Evolutionary conservation across 2,329 filamentous ascomycete genomes (phyloP).

Genomic region (Phialocephala sp.): DNA sequence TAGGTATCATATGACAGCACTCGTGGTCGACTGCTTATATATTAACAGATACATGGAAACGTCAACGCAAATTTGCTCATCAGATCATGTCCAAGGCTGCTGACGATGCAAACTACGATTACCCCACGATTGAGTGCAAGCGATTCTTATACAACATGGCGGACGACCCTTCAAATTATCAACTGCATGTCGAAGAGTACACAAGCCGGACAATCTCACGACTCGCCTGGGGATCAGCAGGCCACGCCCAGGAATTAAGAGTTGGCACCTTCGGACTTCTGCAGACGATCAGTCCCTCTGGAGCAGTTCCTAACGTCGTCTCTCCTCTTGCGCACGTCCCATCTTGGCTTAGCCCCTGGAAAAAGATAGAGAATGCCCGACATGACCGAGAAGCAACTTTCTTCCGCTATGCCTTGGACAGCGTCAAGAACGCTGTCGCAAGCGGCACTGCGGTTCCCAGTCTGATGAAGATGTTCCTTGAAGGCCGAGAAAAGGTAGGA

Average conservation of each 20-base stretch:
- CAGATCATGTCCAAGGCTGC: conserved; percentile 50
- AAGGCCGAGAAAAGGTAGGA: conserved; percentile 45
- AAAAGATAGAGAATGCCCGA: conserved; percentile 49
- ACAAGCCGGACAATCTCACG: conserved; percentile 53
- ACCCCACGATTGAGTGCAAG: conserved; percentile 49
- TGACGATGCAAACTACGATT: conserved; percentile 48
- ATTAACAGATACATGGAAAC: conserved; percentile 52
- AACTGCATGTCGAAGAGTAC: conserved; percentile 54
- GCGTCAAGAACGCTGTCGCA: conserved; percentile 45
- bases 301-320: conserved; percentile 53
- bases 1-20: conserved; percentile 27
- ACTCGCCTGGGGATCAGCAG: conserved; percentile 52
- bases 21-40: conserved; percentile 14
- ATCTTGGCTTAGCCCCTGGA: conserved; percentile 50
- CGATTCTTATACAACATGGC: conserved; percentile 49
- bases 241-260: conserved; percentile 48
- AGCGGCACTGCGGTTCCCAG: conserved; percentile 46
- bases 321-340: conserved; percentile 52
- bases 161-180: conserved; percentile 49
- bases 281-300: conserved; percentile 52
- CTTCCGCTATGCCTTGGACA: conserved; percentile 46
- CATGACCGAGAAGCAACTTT: conserved; percentile 49
- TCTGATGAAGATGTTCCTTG: conserved; percentile 51
- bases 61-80: conserved; percentile 53
- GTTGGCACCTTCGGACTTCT: conserved; percentile 54